Conservation (phyloP, 371 early-diverging fungal genomes). For the Gilbertella persicaria region DNA sequence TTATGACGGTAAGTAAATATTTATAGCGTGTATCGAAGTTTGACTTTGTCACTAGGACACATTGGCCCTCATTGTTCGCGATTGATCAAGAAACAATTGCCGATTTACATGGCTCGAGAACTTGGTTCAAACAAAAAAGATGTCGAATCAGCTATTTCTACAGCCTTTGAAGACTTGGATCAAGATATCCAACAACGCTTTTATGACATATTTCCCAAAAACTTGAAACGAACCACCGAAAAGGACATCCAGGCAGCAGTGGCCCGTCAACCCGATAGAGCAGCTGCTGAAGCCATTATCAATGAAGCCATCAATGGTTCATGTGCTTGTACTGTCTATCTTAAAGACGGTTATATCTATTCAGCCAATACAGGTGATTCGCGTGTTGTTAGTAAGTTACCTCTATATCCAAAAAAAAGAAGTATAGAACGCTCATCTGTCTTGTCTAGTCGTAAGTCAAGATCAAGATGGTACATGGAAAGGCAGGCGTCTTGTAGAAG, state of each 20-base stretch:
- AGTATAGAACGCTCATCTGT: neutral
- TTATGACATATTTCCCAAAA: slow-evolving; percentile 46
- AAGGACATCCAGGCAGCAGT: slow-evolving; percentile 44
- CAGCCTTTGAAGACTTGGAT: slow-evolving; percentile 59
- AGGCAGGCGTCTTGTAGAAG: slow-evolving; percentile 51
- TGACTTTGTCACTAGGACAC: slow-evolving; percentile 29
- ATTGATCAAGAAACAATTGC: slow-evolving; percentile 40
- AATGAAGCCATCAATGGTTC: slow-evolving; percentile 72
- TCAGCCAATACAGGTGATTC: slow-evolving; percentile 82
- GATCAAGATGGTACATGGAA: slow-evolving; percentile 49
- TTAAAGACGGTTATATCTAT: slow-evolving; percentile 72
- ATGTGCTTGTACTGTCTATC: slow-evolving; percentile 76
- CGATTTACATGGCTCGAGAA: slow-evolving; percentile 48
- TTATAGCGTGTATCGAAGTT: neutral
- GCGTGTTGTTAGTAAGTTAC: slow-evolving; percentile 58
- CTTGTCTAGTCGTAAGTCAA: slow-evolving; percentile 39
- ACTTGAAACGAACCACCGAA: slow-evolving; percentile 34
- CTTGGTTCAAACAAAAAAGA: slow-evolving; percentile 11
- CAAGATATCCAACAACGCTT: slow-evolving; percentile 62
- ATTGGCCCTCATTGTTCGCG: slow-evolving; percentile 45
- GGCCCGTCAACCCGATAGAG: slow-evolving; percentile 36
- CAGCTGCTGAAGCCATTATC: slow-evolving; percentile 33
- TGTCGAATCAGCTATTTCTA: slow-evolving; percentile 42
- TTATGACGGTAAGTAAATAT: slow-evolving; percentile 40
- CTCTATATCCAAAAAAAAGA: slow-evolving; percentile 5